Conservation (phyloP, 352 stramenopile species). For the Phytophthora quininea region DNA sequence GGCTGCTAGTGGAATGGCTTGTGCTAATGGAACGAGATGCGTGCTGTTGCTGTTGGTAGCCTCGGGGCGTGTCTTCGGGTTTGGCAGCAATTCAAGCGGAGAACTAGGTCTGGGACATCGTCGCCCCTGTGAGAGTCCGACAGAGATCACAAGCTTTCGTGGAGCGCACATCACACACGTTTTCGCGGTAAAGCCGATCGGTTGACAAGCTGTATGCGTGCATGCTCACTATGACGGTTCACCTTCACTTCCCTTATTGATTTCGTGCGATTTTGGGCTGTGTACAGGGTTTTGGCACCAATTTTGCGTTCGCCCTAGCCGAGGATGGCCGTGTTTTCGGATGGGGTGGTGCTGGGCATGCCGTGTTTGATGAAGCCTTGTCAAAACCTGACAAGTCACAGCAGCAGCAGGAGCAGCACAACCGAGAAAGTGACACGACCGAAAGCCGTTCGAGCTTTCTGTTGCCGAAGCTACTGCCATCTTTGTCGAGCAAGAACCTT, state of each 20-base stretch:
- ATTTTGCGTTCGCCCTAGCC: slow-evolving; percentile 83
- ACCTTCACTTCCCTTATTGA: not conserved
- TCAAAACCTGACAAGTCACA: slow-evolving; percentile 3
- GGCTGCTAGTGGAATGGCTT: not conserved
- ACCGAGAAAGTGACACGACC: not conserved
- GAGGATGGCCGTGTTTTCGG: slow-evolving; percentile 83
- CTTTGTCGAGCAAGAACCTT: slow-evolving; percentile 32
- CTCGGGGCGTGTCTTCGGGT: slow-evolving; percentile 69
- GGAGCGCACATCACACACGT: slow-evolving; percentile 49
- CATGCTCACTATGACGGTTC: no score
- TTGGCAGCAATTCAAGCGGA: slow-evolving; percentile 67
- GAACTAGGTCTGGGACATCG: slow-evolving; percentile 70
- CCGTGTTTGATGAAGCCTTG: slow-evolving; percentile 35
- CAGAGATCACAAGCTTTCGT: slow-evolving; percentile 64
- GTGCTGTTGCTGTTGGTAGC: slow-evolving; percentile 20
- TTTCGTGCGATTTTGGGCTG: not conserved
- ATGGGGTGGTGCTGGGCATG: slow-evolving; percentile 83
- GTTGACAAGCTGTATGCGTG: no score
- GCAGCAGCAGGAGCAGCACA: slow-evolving; percentile 3
- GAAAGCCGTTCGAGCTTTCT: slow-evolving; percentile 44
- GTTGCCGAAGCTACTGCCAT: slow-evolving; percentile 44
- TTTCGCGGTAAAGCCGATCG: slow-evolving; percentile 41
- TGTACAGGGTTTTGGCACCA: slow-evolving; percentile 62
- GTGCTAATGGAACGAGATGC: not conserved
- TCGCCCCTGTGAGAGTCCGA: slow-evolving; percentile 32